phyloP scores from a whole-genome alignment of 2,329 filamentous ascomycete species.

The Arthrobotrys pseudoclavata region DNA sequence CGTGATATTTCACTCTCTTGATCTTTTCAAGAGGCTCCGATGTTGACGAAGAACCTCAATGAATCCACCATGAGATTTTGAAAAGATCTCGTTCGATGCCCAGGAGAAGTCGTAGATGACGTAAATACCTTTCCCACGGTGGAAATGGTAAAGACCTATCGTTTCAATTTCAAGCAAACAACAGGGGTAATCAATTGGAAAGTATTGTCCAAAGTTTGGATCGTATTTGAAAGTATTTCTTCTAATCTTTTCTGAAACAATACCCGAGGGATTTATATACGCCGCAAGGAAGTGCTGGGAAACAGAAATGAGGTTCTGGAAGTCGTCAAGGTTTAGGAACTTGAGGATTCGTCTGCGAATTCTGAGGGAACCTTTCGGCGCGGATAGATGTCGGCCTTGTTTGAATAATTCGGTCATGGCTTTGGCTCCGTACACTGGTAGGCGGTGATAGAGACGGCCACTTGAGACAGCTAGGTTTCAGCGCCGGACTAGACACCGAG shows the following conservation, averaged over 20 bases:
- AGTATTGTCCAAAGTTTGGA: conserved; percentile 28
- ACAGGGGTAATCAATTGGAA: conserved; percentile 29
- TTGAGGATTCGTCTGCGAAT: not conserved
- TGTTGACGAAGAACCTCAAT: conserved; percentile 8
- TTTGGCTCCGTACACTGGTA: not conserved
- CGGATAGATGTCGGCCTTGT: not conserved
- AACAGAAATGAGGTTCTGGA: conserved; percentile 13
- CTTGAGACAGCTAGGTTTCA: not conserved
- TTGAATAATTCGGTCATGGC: not conserved
- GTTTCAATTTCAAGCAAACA: conserved; percentile 22
- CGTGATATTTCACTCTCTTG: not conserved
- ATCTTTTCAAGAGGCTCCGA: conserved; percentile 9
- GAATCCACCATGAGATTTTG: conserved; percentile 23
- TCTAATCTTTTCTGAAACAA: not conserved
- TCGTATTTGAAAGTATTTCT: conserved; percentile 35
- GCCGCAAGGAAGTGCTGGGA: not conserved
- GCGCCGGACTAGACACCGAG: not conserved
- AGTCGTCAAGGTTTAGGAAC: conserved; percentile 1
- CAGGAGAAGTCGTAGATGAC: conserved; percentile 15
- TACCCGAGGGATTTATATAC: not conserved
- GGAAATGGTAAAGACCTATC: conserved; percentile 18
- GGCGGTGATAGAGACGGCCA: not conserved
- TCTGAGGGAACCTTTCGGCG: not conserved
- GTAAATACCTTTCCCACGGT: conserved; percentile 13
- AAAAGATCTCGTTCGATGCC: conserved; percentile 28